phyloP scores from a whole-genome alignment of 2,329 filamentous ascomycete genomes.

The Trichoderma guizhouense region DNA sequence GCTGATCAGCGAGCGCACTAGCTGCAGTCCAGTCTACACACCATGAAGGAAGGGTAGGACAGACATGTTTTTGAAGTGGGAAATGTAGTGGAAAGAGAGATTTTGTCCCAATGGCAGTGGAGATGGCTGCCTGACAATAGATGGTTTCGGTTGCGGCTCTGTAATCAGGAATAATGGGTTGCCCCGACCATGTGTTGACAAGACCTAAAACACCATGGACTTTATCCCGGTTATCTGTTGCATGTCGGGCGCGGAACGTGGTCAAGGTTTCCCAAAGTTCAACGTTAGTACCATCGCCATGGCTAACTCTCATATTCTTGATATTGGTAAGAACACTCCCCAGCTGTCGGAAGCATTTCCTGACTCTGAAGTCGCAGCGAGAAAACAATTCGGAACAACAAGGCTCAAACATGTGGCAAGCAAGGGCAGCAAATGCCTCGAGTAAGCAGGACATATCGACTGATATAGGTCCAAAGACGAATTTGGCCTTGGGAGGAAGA shows the following conservation, averaged over 20 bases:
- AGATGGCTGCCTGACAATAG: neutral
- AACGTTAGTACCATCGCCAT: neutral
- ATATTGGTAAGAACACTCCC: neutral
- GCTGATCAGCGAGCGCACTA: neutral
- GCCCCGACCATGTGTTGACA: neutral
- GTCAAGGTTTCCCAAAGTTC: neutral
- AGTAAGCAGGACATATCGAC: neutral
- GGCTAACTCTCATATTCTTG: neutral
- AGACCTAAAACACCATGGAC: neutral
- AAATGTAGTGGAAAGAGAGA: neutral
- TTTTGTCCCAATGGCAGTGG: neutral
- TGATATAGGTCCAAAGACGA: neutral
- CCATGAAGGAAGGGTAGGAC: neutral
- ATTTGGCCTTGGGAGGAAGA: neutral
- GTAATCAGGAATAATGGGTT: neutral
- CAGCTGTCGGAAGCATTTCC: neutral
- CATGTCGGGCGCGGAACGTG: neutral
- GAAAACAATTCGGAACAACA: neutral
- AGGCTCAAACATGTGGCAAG: neutral
- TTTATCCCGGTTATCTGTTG: neutral
- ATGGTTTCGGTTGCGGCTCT: neutral
- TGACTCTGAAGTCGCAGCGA: neutral
- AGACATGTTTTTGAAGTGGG: neutral
- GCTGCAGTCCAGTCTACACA: slow-evolving; percentile 1
- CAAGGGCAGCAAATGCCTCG: neutral